These are phyloP conservation scores for Lizonia empirigonia DNA, from an alignment of 2,329 filamentous ascomycete species.

Conservation along the genomic window DNA sequence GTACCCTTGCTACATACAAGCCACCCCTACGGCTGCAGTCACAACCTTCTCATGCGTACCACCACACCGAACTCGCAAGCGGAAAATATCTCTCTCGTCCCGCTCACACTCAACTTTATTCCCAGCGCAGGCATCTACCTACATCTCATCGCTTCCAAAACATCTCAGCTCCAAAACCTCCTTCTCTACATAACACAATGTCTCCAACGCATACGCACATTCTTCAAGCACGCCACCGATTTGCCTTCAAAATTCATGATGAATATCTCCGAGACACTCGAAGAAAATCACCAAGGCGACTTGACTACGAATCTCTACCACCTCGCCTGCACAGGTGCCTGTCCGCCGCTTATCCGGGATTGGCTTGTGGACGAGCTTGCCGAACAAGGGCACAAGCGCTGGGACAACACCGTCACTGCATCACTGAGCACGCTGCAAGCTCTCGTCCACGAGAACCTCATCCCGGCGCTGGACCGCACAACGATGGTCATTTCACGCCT, in stretches of 20 bases:
- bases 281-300: slow-evolving; percentile 66
- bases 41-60: slow-evolving; percentile 69
- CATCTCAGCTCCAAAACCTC: slow-evolving; percentile 84
- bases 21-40: slow-evolving; percentile 75
- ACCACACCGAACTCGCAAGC: slow-evolving; percentile 33
- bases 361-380: slow-evolving; percentile 83
- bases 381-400: slow-evolving; percentile 82
- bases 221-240: slow-evolving; percentile 83
- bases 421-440: slow-evolving; percentile 79
- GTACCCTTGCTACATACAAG: slow-evolving; percentile 67
- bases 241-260: slow-evolving; percentile 78
- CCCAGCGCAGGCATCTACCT: slow-evolving; percentile 78
- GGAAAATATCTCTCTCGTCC: slow-evolving; percentile 56
- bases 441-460: slow-evolving; percentile 82
- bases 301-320: slow-evolving; percentile 83
- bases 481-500: slow-evolving; percentile 81
- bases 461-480: slow-evolving; percentile 85
- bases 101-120: slow-evolving; percentile 83
- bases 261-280: slow-evolving; percentile 76
- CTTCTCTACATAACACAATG: slow-evolving; percentile 84
- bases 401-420: slow-evolving; percentile 84
- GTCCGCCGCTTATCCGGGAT: slow-evolving; percentile 74
- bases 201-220: slow-evolving; percentile 75
- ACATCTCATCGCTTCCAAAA: slow-evolving; percentile 82
- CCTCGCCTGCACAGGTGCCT: slow-evolving; percentile 81